Evolutionary conservation across 2,329 filamentous ascomycete genomes (phyloP), one percentile per base, ranked within the genome.

Genomic region (Blumeria hordei): DNA sequence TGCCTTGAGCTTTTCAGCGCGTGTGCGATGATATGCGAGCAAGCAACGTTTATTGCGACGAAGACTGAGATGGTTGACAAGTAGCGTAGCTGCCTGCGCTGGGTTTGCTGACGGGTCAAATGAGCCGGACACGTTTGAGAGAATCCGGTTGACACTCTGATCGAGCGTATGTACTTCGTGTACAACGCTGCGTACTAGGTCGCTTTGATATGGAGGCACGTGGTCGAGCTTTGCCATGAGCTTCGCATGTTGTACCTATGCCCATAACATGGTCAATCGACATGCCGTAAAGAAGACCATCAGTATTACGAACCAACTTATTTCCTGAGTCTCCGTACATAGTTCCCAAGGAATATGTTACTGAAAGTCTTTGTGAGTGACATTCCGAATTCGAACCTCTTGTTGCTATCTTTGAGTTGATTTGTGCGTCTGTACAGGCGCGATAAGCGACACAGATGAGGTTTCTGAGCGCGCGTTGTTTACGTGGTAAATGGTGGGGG

Each of bases 21-120:
- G 79, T 16, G 87, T 88, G 35, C 85, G 81, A 67, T 98, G 92
- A 66, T 98, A 98, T 3, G 90, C 88, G 6, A 98, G 77, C 18
- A 98, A 74, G 64, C 92, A 98, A 45, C 92, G 82, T 68, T 98
- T 98, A 68, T 98, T 94, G 55, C 92, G 78, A 52, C 92, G 81
- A 84, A 96, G 95, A 61, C 85, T 88, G 10, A 98, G 72, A 66
- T 98, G 90, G 66, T 95, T 85, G 58, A 96, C 88, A 21, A 98
- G 78, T 28, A 98, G 74, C 1, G 86, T 85, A 65, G 87, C 94
- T 3, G 90, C 88, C 35, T 83, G 83, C 9, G 85, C 85, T 47
- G 87, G 86, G 63, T 95, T 81, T 10, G 81, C 76, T 14, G 81
- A 77, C 81, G 87, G 90, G 62, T 94, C 82, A 71, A 96, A 96